Conservation (phyloP, 192 early-diverging fungal genomes). For the Coemansia sp. region DNA sequence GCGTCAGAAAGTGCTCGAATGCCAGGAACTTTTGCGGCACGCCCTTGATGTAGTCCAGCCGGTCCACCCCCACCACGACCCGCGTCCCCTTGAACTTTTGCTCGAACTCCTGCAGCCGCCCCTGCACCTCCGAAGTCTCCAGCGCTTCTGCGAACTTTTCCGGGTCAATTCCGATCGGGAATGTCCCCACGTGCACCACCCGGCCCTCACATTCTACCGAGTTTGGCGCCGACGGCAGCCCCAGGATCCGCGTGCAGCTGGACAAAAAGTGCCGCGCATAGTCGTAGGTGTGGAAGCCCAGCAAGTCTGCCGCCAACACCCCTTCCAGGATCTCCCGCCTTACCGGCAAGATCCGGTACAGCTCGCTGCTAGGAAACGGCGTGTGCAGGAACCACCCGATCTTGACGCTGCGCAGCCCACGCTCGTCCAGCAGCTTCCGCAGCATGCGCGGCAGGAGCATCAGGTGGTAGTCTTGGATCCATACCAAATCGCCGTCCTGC, state of each 20-base stretch:
- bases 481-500: constrained; percentile 84
- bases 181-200: constrained; percentile 92
- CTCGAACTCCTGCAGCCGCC: constrained; percentile 77
- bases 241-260: constrained; percentile 94
- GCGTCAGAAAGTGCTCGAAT: constrained; percentile 83
- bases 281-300: constrained; percentile 99
- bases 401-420: constrained; percentile 70
- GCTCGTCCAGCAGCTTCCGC: constrained; percentile 58
- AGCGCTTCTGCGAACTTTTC: constrained; percentile 88
- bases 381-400: constrained; percentile 99
- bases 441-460: constrained; percentile 93
- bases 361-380: constrained; percentile 94
- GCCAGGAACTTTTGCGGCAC: constrained; percentile 99
- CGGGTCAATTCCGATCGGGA: constrained; percentile 99
- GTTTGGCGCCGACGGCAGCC: constrained; percentile 89
- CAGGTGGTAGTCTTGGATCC: constrained; percentile 97
- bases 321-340: constrained; percentile 90
- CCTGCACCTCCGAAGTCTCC: constrained; percentile 61
- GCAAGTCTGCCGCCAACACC: constrained; percentile 85
- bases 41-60: constrained; percentile 99
- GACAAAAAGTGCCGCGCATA: constrained; percentile 98
- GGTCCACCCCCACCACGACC: constrained; percentile 95
- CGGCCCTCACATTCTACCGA: constrained; percentile 91
- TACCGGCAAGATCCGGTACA: constrained; percentile 95
- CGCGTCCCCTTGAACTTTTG: constrained; percentile 82